A percentile compares a stretch with the other conserved stretches of the same genome.
Conservation (phyloP, 306 rosid species). For the Rosa multiflora region DNA sequence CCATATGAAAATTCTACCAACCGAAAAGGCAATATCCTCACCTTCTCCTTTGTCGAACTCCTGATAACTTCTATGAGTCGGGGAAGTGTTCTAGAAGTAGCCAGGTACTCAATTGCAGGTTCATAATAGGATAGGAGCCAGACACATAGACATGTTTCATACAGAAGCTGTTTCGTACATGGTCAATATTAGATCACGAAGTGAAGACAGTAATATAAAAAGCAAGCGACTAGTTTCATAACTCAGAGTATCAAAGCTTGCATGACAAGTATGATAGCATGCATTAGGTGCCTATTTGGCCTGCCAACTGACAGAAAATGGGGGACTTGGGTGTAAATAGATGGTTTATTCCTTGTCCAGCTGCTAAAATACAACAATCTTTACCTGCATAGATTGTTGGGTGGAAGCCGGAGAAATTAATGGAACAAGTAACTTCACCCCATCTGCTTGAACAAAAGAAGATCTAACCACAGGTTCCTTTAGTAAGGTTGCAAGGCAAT, state of each 20-base stretch:
- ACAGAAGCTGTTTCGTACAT: slow-evolving; percentile 69
- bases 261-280: slow-evolving; percentile 13
- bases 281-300: slow-evolving; percentile 21
- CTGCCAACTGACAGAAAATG: slow-evolving; percentile 19
- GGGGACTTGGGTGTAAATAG: slow-evolving; percentile 14
- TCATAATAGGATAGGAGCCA: slow-evolving; percentile 97
- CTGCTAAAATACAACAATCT: slow-evolving; percentile 15
- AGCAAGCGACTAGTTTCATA: slow-evolving; percentile 5
- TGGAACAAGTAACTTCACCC: slow-evolving; percentile 91
- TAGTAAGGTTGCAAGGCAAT: slow-evolving; percentile 78
- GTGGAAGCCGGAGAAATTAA: slow-evolving; percentile 93
- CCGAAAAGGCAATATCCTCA: slow-evolving; percentile 33
- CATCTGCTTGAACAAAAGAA: slow-evolving; percentile 84
- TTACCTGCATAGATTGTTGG: slow-evolving; percentile 95
- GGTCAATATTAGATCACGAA: slow-evolving; percentile 19
- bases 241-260: slow-evolving; percentile 3
- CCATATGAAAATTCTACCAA: slow-evolving; percentile 14
- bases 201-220: not conserved
- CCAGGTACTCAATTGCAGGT: slow-evolving; percentile 90
- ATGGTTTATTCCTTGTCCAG: slow-evolving; percentile 14
- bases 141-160: slow-evolving; percentile 90
- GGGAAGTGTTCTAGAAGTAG: slow-evolving; percentile 90
- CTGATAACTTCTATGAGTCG: slow-evolving; percentile 81
- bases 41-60: slow-evolving; percentile 99
- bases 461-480: slow-evolving; percentile 91